Evolutionary conservation across 2,329 filamentous ascomycete species (phyloP), one percentile per base, ranked within the genome.

Genomic region (Daldinia sp.): DNA sequence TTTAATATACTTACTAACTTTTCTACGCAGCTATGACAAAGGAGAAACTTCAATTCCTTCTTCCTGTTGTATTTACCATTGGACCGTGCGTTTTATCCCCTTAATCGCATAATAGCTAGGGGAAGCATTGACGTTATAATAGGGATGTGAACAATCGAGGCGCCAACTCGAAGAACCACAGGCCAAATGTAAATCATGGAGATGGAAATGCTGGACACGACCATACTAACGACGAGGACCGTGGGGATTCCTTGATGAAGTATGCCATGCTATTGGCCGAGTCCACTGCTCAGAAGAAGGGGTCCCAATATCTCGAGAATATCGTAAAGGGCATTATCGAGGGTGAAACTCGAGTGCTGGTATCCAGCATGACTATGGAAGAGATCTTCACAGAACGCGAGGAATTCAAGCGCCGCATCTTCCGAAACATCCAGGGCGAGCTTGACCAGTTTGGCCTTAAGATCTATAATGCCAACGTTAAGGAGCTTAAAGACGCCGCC

Each of bases 311-410:
- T 80, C 89, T 96, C 15, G 91, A 92, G 76, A 92, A 92, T 73
- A 97, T 97, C 69, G 91, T 97, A 79, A 95, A 93, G 79, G 93
- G 93, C 67, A 94, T 97, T 78, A 96, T 97, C 73, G 93, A 97
- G 79, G 93, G 93, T 69, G 93, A 97, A 79, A 94, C 92, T 0
- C 88, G 93, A 65, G 91, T 93, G 5, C 89, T 97, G 60, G 92
- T 97, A 46, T 93, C 90, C 0, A 90, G 89, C 73, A 95, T 97
- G 92, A 94, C 92, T n/a, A 95, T 96, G 92, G 93, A 95, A 78
- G 93, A 96, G 80, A 92, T 97, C 66, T 94, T 94, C 79, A 91
- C 89, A 67, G 90, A 93, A 80, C 85, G 92, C 37, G 90, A 92
- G 73, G 83, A 91, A 48, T 94, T 94, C 84, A 93, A 95, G 83